These are phyloP conservation scores for Malassezia japonica DNA, from an alignment of 1,284 basidiomycete genomes.

Conservation along the genomic window DNA sequence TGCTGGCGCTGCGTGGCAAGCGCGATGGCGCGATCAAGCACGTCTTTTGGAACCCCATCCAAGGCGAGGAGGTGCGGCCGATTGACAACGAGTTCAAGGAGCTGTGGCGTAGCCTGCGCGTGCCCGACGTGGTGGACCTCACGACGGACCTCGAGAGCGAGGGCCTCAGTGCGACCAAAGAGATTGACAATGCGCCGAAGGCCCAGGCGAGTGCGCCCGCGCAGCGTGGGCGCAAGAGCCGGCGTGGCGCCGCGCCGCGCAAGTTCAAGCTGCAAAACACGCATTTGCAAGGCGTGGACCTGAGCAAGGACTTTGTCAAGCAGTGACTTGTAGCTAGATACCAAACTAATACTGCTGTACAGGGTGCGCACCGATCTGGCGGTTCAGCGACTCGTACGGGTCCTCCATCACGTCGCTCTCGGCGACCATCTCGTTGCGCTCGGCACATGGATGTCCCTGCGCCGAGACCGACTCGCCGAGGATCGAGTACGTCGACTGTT, in stretches of 20 bases:
- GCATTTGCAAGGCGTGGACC: slow-evolving; percentile 69
- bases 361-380: slow-evolving; percentile 20
- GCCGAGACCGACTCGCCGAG: slow-evolving; percentile 30
- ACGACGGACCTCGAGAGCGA: slow-evolving; percentile 61
- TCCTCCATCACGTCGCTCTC: slow-evolving; percentile 39
- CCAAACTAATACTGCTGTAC: not conserved
- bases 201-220: slow-evolving; percentile 20
- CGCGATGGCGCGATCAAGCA: slow-evolving; percentile 63
- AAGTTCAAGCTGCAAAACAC: slow-evolving; percentile 68
- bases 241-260: slow-evolving; percentile 28
- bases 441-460: slow-evolving; percentile 29
- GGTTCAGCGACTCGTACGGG: slow-evolving; percentile 20
- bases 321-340: not conserved
- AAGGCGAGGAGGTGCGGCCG: slow-evolving; percentile 60
- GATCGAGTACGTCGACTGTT: slow-evolving; percentile 16
- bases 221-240: slow-evolving; percentile 23
- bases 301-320: slow-evolving; percentile 56
- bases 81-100: slow-evolving; percentile 78
- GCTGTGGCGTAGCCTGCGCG: slow-evolving; percentile 71
- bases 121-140: slow-evolving; percentile 73
- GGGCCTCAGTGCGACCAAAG: slow-evolving; percentile 34
- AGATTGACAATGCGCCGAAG: slow-evolving; percentile 25
- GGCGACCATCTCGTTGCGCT: slow-evolving; percentile 22
- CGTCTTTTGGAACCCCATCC: slow-evolving; percentile 85
- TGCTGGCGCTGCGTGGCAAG: slow-evolving; percentile 69